A percentile compares a stretch with the other conserved stretches of the same genome.
Evolutionary conservation across 2,329 filamentous ascomycete species (phyloP).

Genomic region (Monosporascus sp.): DNA sequence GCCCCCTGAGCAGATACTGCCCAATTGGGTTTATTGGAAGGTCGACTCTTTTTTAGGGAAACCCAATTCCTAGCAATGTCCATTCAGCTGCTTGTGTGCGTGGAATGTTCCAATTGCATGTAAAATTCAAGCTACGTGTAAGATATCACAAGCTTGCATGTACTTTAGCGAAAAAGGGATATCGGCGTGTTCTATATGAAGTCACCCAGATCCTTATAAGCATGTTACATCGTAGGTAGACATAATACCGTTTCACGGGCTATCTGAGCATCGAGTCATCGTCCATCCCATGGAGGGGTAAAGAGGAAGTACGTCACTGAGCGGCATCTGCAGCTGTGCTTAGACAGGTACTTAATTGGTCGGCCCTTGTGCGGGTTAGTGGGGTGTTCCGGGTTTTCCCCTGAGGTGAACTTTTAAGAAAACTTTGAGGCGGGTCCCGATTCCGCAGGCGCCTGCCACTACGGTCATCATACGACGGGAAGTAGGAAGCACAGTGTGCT

Average conservation of each 20-base stretch:
- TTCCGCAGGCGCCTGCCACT: too few relatives aligned
- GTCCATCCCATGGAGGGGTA: background rate
- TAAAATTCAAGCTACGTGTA: background rate
- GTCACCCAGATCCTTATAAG: background rate
- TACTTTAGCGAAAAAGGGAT: background rate
- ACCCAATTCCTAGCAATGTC: background rate
- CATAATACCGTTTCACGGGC: background rate
- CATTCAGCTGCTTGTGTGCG: background rate
- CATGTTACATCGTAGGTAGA: background rate
- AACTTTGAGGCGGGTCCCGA: too few relatives aligned
- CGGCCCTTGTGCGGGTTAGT: too few relatives aligned
- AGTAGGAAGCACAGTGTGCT: too few relatives aligned
- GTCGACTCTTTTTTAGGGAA: background rate
- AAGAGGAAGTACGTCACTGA: background rate
- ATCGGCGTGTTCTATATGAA: background rate
- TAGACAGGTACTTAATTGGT: too few relatives aligned
- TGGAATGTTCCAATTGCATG: background rate
- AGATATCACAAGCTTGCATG: background rate
- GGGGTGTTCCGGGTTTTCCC: too few relatives aligned
- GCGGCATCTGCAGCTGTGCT: background rate
- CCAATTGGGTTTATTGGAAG: background rate
- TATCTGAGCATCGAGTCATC: background rate
- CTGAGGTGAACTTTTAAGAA: too few relatives aligned
- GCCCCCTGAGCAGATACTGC: too few relatives aligned
- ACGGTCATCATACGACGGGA: too few relatives aligned